Conservation (phyloP, 2,329 filamentous ascomycete species). For the Phoma sp. region DNA sequence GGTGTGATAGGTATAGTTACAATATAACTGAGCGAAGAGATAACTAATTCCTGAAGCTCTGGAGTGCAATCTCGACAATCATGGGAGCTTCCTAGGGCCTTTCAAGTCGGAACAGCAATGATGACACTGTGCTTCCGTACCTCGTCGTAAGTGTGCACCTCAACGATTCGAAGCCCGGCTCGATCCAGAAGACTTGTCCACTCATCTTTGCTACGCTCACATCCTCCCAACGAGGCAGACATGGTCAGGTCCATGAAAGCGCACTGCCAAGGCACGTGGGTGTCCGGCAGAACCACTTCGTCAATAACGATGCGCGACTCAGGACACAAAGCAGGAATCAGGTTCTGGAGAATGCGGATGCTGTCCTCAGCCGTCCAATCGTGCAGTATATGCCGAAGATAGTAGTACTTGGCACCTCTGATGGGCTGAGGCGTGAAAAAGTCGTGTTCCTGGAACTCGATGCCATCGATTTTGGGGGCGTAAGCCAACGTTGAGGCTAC, state of each 20-base stretch:
- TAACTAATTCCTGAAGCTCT: too few species aligned
- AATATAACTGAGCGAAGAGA: too few species aligned
- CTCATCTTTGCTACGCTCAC: conserved; percentile 33
- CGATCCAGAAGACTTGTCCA: conserved; percentile 28
- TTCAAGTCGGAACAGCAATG: conserved; percentile 20
- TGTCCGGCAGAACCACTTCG: conserved; percentile 40
- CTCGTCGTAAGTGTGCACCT: conserved; percentile 35
- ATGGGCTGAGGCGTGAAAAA: conserved; percentile 43
- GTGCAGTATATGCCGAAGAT: conserved; percentile 42
- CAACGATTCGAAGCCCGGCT: conserved; percentile 34
- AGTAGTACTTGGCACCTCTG: conserved; percentile 42
- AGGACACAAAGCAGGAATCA: conserved; percentile 35
- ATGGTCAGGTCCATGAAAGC: conserved; percentile 39
- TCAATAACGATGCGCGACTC: conserved; percentile 42
- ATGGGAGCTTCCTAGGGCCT: too few species aligned
- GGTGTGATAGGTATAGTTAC: too few species aligned
- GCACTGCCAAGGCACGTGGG: conserved; percentile 37
- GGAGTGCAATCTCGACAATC: too few species aligned
- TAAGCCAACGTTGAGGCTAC: conserved; percentile 30
- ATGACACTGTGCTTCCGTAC: conserved; percentile 31
- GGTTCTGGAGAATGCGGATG: conserved; percentile 33
- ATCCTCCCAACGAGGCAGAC: conserved; percentile 32
- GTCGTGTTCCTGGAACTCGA: conserved; percentile 41
- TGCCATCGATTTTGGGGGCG: conserved; percentile 21
- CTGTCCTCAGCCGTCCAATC: conserved; percentile 42